Conservation (phyloP, 257 asterid species). For the Plantago major region DNA sequence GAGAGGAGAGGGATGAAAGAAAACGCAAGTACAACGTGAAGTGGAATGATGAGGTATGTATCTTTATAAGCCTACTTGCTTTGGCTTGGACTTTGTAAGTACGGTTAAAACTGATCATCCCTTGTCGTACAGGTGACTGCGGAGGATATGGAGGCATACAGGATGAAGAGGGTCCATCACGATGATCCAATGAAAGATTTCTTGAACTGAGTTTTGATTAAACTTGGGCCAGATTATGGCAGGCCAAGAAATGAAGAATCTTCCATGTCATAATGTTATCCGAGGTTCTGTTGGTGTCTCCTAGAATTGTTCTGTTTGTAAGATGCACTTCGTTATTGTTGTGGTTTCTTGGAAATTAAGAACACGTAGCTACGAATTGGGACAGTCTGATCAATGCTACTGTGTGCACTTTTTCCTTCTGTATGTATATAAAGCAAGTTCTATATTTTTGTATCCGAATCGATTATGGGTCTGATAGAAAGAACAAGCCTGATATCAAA, state of each 20-base stretch:
- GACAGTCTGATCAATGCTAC: too few species aligned
- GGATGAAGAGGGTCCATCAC: constrained; percentile 75
- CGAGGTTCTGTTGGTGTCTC: background rate
- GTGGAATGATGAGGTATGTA: constrained; percentile 83
- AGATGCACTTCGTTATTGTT: background rate
- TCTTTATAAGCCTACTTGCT: background rate
- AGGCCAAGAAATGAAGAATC: background rate
- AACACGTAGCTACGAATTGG: too few species aligned
- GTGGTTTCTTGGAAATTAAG: background rate
- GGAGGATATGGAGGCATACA: constrained; percentile 78
- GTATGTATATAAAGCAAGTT: too few species aligned
- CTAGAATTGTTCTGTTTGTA: background rate
- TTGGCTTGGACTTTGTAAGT: background rate
- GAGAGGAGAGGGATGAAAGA: constrained; percentile 84
- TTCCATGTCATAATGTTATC: background rate
- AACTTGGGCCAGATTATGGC: background rate
- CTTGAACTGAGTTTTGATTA: constrained; percentile 27
- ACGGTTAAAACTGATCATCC: constrained; percentile 9
- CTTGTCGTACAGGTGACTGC: constrained; percentile 47
- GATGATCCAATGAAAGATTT: constrained; percentile 90
- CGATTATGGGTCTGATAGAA: too few species aligned
- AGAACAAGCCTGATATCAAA: too few species aligned
- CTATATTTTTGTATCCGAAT: too few species aligned
- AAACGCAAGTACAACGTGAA: constrained; percentile 85
- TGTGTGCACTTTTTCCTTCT: too few species aligned